Base-by-base conservation (phyloP, 192 early-diverging fungal species). In the Phlyctochytrium planicorne region DNA sequence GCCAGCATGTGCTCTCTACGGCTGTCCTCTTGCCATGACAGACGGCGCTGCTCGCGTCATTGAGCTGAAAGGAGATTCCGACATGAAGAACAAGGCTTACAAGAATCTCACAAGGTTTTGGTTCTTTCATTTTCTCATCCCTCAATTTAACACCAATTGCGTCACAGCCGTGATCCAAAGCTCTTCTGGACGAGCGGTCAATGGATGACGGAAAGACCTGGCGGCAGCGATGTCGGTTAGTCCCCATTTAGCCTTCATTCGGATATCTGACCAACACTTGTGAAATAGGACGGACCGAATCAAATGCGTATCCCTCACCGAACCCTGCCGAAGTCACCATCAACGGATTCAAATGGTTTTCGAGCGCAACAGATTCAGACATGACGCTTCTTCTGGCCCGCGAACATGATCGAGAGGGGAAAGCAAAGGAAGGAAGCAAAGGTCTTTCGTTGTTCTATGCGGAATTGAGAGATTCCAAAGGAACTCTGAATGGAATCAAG, bases 11-110 rank as follows among this genome's bases (percentile, higher is more conserved):
- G 90, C 87, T 2, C 66, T 88, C 29, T 82, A 78, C 57, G 63
- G 67, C n/a, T 91, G 90, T 60, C 90, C 90, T n/a, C 78, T 91
- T 53, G 82, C 87, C n/a, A 90, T 91, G 88, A 90, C 90, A 0
- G 89, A 91, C 72, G 88, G 90, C 31, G 85, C 84, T 25, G 82
- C 85, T n/a, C 79, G 85, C 52, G 74, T 90, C 0, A 63, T 90
- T 60, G 88, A 87, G 34, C 59, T 87, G n/a, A 30, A 75, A 24
- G 85, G 85, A 3, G 75, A 75, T 25, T 60, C 72, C 27, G 79
- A 85, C 6, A 68, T 89, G 78, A 88, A 85, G 55, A 63, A 72
- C 2, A 65, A 71, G 29, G 77, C 78, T 3, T 81, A 63, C 31
- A 27, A 55, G 25, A 69, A 76, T 29, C 65, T 90, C 16, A 83